Percentiles rank a stretch among this genome's conserved stretches.
These are phyloP conservation scores for Clavispora carvajalis DNA, from an alignment of 805 yeast genomes.

Conservation along the genomic window DNA sequence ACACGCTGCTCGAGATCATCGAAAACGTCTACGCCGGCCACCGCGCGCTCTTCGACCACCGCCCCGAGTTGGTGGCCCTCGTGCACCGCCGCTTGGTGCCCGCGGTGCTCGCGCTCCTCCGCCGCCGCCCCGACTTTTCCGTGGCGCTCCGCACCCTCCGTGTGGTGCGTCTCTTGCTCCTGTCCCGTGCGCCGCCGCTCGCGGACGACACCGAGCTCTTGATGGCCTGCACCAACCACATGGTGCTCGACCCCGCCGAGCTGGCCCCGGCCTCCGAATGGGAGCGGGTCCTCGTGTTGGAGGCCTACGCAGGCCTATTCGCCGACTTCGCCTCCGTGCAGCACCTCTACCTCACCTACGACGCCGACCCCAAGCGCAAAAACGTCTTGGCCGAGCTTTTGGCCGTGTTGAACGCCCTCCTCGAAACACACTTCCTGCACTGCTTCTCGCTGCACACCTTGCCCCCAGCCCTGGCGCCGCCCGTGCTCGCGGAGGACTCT, in stretches of 20 bases:
- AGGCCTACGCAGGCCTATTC: constrained; percentile 58
- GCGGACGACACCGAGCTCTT: constrained; percentile 80
- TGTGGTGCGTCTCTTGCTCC: constrained; percentile 56
- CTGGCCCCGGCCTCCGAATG: constrained; percentile 34
- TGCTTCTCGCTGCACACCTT: constrained; percentile 18
- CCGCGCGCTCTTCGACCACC: constrained; percentile 46
- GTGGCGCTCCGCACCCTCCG: constrained; percentile 72
- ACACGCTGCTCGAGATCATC: constrained; percentile 72
- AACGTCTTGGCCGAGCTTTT: constrained; percentile 57
- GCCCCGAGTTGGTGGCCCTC: constrained; percentile 60
- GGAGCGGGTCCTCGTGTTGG: constrained; percentile 72
- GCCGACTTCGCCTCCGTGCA: constrained; percentile 49
- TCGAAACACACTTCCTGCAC: constrained; percentile 17
- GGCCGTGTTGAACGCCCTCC: constrained; percentile 25
- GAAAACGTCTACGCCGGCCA: constrained; percentile 75
- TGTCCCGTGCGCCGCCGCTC: constrained; percentile 51
- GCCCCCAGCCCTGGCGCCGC: constrained; percentile 2
- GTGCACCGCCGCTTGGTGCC: constrained; percentile 72
- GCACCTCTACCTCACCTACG: constrained; percentile 58
- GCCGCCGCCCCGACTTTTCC: constrained; percentile 53
- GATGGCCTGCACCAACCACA: constrained; percentile 67
- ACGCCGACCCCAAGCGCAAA: constrained; percentile 48
- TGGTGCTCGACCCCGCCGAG: too few relatives aligned
- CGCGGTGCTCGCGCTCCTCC: constrained; percentile 59
- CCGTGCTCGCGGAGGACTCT: too few relatives aligned